Evolutionary conservation across 495 filamentous ascomycete genomes (phyloP).

Genomic region (Neurospora sp.): DNA sequence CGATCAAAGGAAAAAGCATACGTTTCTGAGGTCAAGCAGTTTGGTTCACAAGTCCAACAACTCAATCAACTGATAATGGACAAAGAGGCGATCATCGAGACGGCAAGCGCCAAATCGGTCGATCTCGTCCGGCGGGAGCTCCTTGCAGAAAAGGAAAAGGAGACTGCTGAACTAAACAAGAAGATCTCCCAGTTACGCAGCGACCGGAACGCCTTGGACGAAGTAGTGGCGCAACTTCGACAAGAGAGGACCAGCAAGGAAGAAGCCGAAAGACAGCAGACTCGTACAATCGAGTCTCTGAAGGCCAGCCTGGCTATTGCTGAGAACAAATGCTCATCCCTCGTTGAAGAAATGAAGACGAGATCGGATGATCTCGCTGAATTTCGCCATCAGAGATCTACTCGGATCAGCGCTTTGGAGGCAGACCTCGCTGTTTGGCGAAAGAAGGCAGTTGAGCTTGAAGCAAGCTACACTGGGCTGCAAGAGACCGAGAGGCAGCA

Average conservation of each 20-base stretch:
- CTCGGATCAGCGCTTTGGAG: not conserved
- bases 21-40: conserved; percentile 1
- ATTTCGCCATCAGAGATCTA: not conserved
- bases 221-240: conserved; percentile 1
- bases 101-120: not conserved
- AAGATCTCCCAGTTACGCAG: conserved; percentile 1
- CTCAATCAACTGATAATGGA: conserved; percentile 12
- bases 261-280: conserved; percentile 1
- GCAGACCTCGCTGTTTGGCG: conserved; percentile 1
- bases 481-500: not conserved
- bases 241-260: conserved; percentile 2
- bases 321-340: not conserved
- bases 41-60: conserved; percentile 4
- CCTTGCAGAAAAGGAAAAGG: conserved; percentile 7
- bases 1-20: conserved; percentile 5
- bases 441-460: not conserved
- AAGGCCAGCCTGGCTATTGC: conserved; percentile 1
- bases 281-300: conserved; percentile 5
- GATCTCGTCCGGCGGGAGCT: conserved; percentile 3
- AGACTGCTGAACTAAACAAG: not conserved
- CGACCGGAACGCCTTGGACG: not conserved
- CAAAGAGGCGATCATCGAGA: conserved; percentile 3
- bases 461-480: not conserved
- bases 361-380: not conserved
- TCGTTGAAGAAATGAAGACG: not conserved